Conservation (phyloP, 352 stramenopile genomes). For the Aphanomyces astaci region DNA sequence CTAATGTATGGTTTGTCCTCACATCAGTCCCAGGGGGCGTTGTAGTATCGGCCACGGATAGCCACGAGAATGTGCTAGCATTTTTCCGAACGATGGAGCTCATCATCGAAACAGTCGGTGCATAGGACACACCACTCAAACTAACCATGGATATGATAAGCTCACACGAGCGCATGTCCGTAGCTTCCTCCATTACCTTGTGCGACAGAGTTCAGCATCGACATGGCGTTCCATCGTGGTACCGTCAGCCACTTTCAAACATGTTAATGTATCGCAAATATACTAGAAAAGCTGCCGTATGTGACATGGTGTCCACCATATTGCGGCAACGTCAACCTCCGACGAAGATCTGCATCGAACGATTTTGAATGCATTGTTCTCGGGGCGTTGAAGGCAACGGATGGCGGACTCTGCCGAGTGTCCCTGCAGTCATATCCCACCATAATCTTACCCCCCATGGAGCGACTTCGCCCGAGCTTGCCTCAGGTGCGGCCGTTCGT, state of each 20-base stretch:
- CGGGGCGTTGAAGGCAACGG: background rate
- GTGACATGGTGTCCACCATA: background rate
- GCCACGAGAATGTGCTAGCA: background rate
- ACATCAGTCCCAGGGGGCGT: background rate
- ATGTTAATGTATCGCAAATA: background rate
- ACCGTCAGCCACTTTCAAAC: background rate
- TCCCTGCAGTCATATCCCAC: background rate
- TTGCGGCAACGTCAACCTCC: background rate
- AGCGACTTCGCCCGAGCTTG: no score
- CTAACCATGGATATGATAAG: background rate
- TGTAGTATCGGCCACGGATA: background rate
- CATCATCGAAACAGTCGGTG: background rate
- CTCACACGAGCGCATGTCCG: background rate
- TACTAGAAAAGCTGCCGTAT: slow-evolving; percentile 1
- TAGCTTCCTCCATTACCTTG: slow-evolving; percentile 6
- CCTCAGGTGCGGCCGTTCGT: no score
- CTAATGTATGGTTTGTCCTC: no score
- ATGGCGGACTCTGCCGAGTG: background rate
- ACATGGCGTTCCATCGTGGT: background rate
- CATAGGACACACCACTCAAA: background rate
- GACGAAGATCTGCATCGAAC: background rate
- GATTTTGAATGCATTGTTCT: background rate
- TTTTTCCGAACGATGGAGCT: background rate
- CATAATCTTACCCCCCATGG: no score
- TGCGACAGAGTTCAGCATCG: background rate